Base-by-base conservation (phyloP, 2,329 filamentous ascomycete genomes). In the Talaromyces sp. region DNA sequence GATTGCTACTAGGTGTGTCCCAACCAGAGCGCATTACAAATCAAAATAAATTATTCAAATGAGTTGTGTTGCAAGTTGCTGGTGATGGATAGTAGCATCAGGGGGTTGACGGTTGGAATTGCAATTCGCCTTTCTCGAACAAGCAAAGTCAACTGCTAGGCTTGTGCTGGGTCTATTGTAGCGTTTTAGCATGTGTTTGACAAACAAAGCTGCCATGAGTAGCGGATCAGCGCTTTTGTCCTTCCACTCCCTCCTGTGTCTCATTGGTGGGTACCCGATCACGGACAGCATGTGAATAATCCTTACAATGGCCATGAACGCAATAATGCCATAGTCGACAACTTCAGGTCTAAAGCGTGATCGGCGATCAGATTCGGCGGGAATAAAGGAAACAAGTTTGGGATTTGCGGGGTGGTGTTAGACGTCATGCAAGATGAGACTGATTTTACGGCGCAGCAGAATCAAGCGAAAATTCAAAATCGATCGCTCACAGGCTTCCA, bases 371-470 rank as follows among this genome's bases (percentile, higher is more conserved):
- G 8, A 37, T 47, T 54, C 41, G n/a, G 39, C 39, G 61, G 61
- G 41, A 57, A 52, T 43, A 43, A 39, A 27, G 52, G 13, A 41
- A 33, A 41, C 58, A 65, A 45, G 41, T 43, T 24, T 37, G 39
- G 22, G 45, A 13, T 59, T 62, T 66, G 64, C 60, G 60, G 60
- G 52, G 60, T 63, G 62, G 45, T 64, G 41, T n/a, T 43, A 47
- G 50, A 54, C 43, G 24, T 63, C 45, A 63, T 58, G 56, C 54
- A 47, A 60, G 56, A 64, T 59, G 61, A 59, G 49, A 39, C 50
- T 37, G 62, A 60, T 64, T 64, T 50, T 66, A 35, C 61, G 61
- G 61, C 61, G 50, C 24, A 63, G 47, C 19, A 57, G 52, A 41
- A 50, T 39, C 50, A 39, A 50, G 41, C 33, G 41, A 62, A 41